A percentile compares a stretch with the other conserved stretches of the same genome.
These are phyloP conservation scores for Hymenoscyphus albidus DNA, from an alignment of 2,329 filamentous ascomycete genomes.

Conservation along the genomic window DNA sequence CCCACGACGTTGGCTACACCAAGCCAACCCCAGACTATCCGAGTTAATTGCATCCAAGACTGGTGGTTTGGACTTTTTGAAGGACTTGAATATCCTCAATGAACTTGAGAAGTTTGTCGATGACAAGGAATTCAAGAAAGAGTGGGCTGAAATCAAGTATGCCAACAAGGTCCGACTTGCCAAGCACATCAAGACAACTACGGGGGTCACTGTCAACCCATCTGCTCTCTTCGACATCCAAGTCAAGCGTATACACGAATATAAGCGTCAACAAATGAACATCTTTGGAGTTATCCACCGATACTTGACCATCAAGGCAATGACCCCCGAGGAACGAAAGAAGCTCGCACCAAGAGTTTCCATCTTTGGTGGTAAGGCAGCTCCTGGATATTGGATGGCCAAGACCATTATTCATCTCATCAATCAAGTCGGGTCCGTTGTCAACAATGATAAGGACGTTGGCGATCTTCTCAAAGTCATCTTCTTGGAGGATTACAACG, in stretches of 20 bases:
- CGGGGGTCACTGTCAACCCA: constrained; percentile 80
- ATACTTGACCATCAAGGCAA: constrained; percentile 82
- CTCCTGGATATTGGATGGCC: constrained; percentile 99
- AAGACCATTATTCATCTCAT: constrained; percentile 98
- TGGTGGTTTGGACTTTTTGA: constrained; percentile 79
- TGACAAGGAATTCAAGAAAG: constrained; percentile 85
- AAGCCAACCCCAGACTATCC: constrained; percentile 90
- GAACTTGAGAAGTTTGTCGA: constrained; percentile 80
- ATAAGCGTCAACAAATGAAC: constrained; percentile 98
- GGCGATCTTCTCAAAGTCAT: constrained; percentile 95
- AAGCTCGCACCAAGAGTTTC: constrained; percentile 84
- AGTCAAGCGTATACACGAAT: constrained; percentile 98
- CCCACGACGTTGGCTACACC: constrained; percentile 91
- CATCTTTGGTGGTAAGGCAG: constrained; percentile 97
- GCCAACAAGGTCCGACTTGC: constrained; percentile 92
- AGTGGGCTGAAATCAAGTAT: constrained; percentile 96
- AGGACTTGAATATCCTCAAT: constrained; percentile 81
- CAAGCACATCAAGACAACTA: constrained; percentile 81
- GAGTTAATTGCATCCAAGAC: constrained; percentile 88
- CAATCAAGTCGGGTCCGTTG: constrained; percentile 83
- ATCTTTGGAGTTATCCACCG: constrained; percentile 97
- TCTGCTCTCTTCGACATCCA: constrained; percentile 91
- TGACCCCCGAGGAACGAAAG: constrained; percentile 80
- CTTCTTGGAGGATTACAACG: constrained; percentile 97
- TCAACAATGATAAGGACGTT: constrained; percentile 89